Conservation (phyloP, 495 filamentous ascomycete genomes). For the Penicillium nucicola region DNA sequence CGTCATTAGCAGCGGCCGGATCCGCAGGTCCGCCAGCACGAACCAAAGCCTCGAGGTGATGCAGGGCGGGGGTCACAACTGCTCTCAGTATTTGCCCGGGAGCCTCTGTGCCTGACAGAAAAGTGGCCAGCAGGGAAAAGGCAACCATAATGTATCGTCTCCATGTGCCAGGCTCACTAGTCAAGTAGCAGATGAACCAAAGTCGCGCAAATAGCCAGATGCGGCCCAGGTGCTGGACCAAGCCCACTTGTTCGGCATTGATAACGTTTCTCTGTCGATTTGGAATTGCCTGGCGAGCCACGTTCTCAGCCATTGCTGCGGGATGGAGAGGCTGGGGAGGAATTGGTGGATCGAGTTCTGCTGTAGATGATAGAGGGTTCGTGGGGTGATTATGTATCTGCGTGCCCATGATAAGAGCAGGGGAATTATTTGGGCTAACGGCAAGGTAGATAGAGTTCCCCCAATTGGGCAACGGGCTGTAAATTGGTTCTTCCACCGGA, state of each 20-base stretch:
- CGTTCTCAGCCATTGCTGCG: slow-evolving; percentile 31
- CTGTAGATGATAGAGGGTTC: too few species aligned
- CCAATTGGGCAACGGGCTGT: too few species aligned
- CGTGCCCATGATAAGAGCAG: neutral
- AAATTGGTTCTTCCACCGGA: too few species aligned
- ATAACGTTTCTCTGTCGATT: slow-evolving; percentile 33
- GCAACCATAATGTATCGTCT: slow-evolving; percentile 63
- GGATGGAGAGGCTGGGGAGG: slow-evolving; percentile 14
- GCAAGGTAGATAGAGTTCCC: too few species aligned
- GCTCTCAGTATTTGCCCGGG: slow-evolving; percentile 55
- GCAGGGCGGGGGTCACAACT: slow-evolving; percentile 60
- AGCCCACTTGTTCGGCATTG: slow-evolving; percentile 40
- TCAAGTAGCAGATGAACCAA: slow-evolving; percentile 74
- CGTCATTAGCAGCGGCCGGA: slow-evolving; percentile 14
- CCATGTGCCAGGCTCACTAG: slow-evolving; percentile 71
- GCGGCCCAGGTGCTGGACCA: slow-evolving; percentile 53
- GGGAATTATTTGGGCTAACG: too few species aligned
- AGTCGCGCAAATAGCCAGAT: slow-evolving; percentile 79
- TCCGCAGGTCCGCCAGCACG: slow-evolving; percentile 42
- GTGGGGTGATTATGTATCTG: too few species aligned
- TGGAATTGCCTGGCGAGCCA: slow-evolving; percentile 37
- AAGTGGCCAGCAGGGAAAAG: slow-evolving; percentile 54
- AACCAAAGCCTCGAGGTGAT: slow-evolving; percentile 70
- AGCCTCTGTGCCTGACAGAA: slow-evolving; percentile 64
- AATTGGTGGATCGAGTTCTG: slow-evolving; percentile 39